Base-by-base conservation (phyloP, 306 rosid species). In the Calophaca sinica region DNA sequence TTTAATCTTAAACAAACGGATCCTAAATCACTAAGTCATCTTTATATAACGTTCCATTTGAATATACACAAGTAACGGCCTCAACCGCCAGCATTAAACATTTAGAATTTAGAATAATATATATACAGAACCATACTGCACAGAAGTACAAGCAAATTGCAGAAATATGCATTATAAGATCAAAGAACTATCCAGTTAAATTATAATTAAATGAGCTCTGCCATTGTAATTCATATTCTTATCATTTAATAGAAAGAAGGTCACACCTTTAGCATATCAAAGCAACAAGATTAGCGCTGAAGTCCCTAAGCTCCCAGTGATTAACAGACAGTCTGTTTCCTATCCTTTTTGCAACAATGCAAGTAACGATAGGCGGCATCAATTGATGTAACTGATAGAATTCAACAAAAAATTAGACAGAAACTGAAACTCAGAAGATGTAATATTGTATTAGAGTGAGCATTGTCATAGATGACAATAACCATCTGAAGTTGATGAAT, bases 281-380 rank as follows among this genome's bases (percentile, higher is more conserved):
- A 83, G 93, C 88, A 81, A 88, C 83, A 76, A 94, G 87, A 89
- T 87, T 79, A 51, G 94, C 96, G 13, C 91, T 68, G 67, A 91
- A 88, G 83, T 87, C 82, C 86, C 98, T 87, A 80, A 94, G 97
- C 76, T 94, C 94, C 98, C 98, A 94, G 67, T 94, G 97, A 61
- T 89, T 83, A 84, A 91, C 96, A 73, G 91, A 87, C 65, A 72
- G 79, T 76, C 90, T 85, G 78, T 82, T 89, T 76, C 96, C 98
- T 39, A 94, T 73, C 85, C 82, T 83, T 90, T 88, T 91, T 5
- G 97, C 91, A 80, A 94, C 84, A 81, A 87, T 79, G 89, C 97
- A 94, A 70, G 98, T 94, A 78, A 94, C 82, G 77, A 94, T 75
- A 68, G 97, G 80, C 3, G 98, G 94, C 97, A 94, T 89, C 89